Percentiles rank a stretch among this genome's conserved stretches.
Evolutionary conservation across 139 green algal genomes (phyloP).

Genomic region (Pleodorina starrii): DNA sequence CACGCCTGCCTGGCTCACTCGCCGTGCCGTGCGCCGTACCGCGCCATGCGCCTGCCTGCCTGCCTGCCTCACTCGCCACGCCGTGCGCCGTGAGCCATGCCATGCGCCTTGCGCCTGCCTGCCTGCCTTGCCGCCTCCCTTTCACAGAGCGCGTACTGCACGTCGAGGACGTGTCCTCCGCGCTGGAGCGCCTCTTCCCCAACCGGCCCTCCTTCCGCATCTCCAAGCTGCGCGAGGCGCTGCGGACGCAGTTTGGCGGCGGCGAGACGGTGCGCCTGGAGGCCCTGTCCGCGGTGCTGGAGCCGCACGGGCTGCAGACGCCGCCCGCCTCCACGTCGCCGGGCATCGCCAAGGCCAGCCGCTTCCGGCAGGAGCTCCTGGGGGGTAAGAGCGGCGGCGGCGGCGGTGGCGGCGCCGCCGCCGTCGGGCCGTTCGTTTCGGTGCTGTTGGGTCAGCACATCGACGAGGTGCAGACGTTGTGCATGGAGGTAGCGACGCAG

Average conservation of each 20-base stretch:
- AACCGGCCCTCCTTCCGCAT: conserved; percentile 30
- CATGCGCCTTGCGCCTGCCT: too few species aligned
- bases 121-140: background rate
- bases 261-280: conserved; percentile 4
- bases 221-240: conserved; percentile 42
- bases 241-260: conserved; percentile 6
- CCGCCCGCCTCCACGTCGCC: conserved; percentile 7
- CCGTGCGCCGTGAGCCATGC: too few species aligned
- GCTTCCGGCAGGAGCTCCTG: conserved; percentile 1
- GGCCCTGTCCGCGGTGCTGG: background rate
- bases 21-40: too few species aligned
- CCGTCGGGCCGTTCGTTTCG: background rate
- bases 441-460: conserved; percentile 32
- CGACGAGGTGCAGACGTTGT: conserved; percentile 40
- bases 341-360: background rate
- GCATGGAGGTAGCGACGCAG: conserved; percentile 32
- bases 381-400: background rate
- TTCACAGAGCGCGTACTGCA: background rate
- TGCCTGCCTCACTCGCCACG: too few species aligned
- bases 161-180: conserved; percentile 16
- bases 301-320: conserved; percentile 10
- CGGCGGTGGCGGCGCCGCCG: background rate
- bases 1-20: too few species aligned
- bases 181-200: conserved; percentile 37
- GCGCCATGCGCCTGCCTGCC: too few species aligned